Percentiles rank a stretch among this genome's conserved stretches.
Conservation (phyloP, 2,329 filamentous ascomycete genomes). For the Claviceps cyperi region DNA sequence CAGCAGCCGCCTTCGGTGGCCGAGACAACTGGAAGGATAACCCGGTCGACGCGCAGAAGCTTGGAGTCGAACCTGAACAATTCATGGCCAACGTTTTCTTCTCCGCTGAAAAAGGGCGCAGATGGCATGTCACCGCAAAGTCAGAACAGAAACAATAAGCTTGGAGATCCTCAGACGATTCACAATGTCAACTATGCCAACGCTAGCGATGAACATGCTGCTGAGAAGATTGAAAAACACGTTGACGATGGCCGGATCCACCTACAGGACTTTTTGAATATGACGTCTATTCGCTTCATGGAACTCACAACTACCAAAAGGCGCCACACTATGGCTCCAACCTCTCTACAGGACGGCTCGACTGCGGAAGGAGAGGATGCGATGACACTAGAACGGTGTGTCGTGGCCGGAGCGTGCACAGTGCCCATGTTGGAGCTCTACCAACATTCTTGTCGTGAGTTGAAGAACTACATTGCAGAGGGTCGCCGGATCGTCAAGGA, state of each 20-base stretch:
- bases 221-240: constrained; percentile 30
- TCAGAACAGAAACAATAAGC: constrained; percentile 40
- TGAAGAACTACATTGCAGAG: constrained; percentile 94
- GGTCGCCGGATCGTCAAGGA: constrained; percentile 79
- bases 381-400: constrained; percentile 56
- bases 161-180: constrained; percentile 32
- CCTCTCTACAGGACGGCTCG: constrained; percentile 27
- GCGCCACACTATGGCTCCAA: constrained; percentile 62
- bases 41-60: constrained; percentile 33
- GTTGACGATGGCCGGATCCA: constrained; percentile 50
- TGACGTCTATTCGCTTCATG: constrained; percentile 97
- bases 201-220: constrained; percentile 22
- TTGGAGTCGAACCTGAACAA: constrained; percentile 28
- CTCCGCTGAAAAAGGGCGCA: constrained; percentile 29
- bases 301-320: constrained; percentile 94
- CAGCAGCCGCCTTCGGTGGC: constrained; percentile 54
- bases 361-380: constrained; percentile 32
- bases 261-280: constrained; percentile 81
- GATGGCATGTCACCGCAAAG: constrained; percentile 38
- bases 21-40: constrained; percentile 48
- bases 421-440: constrained; percentile 89
- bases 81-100: constrained; percentile 29
- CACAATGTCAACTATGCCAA: constrained; percentile 31
- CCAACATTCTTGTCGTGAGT: constrained; percentile 86
- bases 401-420: constrained; percentile 80